phyloP scores from a whole-genome alignment of 2,329 filamentous ascomycete species.

The Talaromyces sp. region DNA sequence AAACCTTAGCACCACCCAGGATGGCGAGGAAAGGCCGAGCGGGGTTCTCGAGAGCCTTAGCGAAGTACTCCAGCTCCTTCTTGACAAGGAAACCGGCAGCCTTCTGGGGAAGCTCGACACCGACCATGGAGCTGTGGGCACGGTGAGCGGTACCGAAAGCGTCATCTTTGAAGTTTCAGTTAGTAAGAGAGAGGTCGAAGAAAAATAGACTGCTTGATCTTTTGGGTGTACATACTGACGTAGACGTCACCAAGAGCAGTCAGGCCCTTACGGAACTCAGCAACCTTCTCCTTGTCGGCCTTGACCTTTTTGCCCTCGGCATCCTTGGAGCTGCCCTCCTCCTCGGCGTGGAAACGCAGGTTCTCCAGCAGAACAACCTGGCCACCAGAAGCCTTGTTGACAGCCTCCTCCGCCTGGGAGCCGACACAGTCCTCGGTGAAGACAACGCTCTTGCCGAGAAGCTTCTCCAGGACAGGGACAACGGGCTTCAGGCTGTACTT shows the following conservation, averaged over 20 bases:
- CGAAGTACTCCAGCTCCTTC: constrained; percentile 99
- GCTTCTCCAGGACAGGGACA: constrained; percentile 86
- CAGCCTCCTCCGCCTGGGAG: constrained; percentile 82
- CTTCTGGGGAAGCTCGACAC: constrained; percentile 92
- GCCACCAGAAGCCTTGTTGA: constrained; percentile 79
- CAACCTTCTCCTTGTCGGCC: constrained; percentile 91
- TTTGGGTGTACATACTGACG: constrained; percentile 77
- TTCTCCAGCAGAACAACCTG: constrained; percentile 93
- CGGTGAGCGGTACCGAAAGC: constrained; percentile 98
- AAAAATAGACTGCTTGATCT: too few relatives aligned
- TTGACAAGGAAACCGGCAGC: constrained; percentile 98
- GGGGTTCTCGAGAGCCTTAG: constrained; percentile 89
- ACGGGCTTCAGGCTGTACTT: constrained; percentile 97
- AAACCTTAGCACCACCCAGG: constrained; percentile 96
- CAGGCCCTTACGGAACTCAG: constrained; percentile 90
- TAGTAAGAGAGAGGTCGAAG: too few relatives aligned
- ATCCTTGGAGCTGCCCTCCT: constrained; percentile 96
- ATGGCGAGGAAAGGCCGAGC: constrained; percentile 97
- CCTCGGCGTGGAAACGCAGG: constrained; percentile 95
- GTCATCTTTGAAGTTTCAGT: constrained; percentile 65
- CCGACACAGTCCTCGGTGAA: constrained; percentile 92
- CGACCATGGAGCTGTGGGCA: constrained; percentile 99
- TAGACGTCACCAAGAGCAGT: constrained; percentile 94
- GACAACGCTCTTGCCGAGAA: constrained; percentile 79
- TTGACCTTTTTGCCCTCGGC: constrained; percentile 95